phyloP scores from a whole-genome alignment of 2,329 filamentous ascomycete genomes.

The Shiraia bambusicola region DNA sequence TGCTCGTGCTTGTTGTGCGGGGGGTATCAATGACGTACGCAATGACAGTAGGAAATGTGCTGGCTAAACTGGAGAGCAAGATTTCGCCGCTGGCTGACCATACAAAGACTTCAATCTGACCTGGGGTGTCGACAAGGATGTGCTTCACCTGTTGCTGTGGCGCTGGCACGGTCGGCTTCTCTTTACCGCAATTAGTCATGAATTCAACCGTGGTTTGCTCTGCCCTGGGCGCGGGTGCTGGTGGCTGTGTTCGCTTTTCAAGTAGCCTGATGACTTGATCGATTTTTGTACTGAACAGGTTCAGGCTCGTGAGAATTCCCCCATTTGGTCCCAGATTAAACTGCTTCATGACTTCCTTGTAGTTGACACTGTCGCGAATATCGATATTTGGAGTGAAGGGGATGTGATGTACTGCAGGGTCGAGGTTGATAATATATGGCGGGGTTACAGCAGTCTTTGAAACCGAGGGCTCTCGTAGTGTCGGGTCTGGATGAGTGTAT shows the following conservation, averaged over 20 bases:
- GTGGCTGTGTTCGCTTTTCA: conserved; percentile 78
- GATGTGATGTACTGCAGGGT: conserved; percentile 88
- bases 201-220: conserved; percentile 40
- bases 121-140: conserved; percentile 92
- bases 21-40: conserved; percentile 98
- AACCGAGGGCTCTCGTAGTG: conserved; percentile 28
- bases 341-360: conserved; percentile 99
- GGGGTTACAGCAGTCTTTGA: conserved; percentile 48
- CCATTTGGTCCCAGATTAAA: conserved; percentile 97
- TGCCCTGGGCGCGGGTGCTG: conserved; percentile 22
- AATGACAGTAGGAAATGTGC: conserved; percentile 92
- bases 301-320: conserved; percentile 91
- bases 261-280: conserved; percentile 88
- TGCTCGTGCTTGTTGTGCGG: conserved; percentile 86
- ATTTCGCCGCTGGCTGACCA: conserved; percentile 97
- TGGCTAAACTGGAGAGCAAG: conserved; percentile 86
- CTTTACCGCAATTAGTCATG: conserved; percentile 39
- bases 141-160: conserved; percentile 66
- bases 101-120: conserved; percentile 98
- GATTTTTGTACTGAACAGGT: conserved; percentile 96
- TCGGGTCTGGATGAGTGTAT: conserved; percentile 67
- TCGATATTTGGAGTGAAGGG: conserved; percentile 98
- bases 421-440: conserved; percentile 95
- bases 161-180: conserved; percentile 34
- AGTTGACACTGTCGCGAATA: conserved; percentile 98